phyloP scores from a whole-genome alignment of 352 stramenopile genomes.

The Globisporangium spiculum region DNA sequence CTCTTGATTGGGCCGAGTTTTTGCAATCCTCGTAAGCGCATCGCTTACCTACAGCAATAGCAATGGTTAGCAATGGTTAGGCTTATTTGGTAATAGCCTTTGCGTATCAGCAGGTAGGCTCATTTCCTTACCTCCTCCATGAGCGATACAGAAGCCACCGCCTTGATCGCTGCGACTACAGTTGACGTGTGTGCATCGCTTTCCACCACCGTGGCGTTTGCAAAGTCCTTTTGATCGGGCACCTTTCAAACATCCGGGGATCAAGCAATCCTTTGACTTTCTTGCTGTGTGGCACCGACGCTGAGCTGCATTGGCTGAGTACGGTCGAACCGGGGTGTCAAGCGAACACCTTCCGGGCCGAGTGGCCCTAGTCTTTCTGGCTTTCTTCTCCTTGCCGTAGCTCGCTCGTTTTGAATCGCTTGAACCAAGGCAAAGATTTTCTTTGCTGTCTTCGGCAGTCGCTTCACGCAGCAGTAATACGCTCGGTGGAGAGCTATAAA shows the following conservation, averaged over 20 bases:
- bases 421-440: not conserved
- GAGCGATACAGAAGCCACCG: conserved; percentile 78
- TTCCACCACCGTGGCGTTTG: conserved; percentile 84
- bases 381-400: not conserved
- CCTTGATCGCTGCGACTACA: conserved; percentile 81
- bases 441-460: not conserved
- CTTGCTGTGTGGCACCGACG: conserved; percentile 35
- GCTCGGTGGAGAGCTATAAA: not conserved
- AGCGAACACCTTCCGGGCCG: conserved; percentile 39
- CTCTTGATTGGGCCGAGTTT: conserved; percentile 79
- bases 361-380: not conserved
- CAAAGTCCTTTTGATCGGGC: conserved; percentile 78
- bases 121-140: conserved; percentile 53
- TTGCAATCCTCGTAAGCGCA: conserved; percentile 60
- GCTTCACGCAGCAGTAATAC: not conserved
- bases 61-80: not conserved
- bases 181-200: conserved; percentile 53
- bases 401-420: not conserved
- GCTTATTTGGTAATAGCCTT: not conserved
- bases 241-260: conserved; percentile 69
- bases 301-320: not conserved
- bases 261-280: conserved; percentile 70
- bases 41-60: conserved; percentile 46
- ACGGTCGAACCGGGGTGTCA: conserved; percentile 20
- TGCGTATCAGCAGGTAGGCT: not conserved